A percentile compares a stretch with the other conserved stretches of the same genome.
Conservation (phyloP, 2,329 filamentous ascomycete genomes). For the Trichophyton mentagrophytes region DNA sequence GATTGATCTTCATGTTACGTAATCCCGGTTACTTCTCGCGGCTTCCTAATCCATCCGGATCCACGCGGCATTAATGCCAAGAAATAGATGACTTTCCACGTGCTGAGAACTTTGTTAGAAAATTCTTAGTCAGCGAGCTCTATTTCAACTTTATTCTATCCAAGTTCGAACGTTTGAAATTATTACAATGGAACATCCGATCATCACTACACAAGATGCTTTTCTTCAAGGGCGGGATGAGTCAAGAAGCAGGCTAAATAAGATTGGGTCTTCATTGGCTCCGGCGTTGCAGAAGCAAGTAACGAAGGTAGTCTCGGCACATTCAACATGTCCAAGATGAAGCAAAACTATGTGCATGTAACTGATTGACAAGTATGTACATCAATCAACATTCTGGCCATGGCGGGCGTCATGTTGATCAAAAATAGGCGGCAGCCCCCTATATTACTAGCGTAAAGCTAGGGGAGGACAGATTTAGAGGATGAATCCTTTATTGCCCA, state of each 20-base stretch:
- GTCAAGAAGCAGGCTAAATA: neutral
- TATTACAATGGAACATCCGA: no score
- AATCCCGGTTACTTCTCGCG: neutral
- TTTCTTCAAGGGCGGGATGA: no score
- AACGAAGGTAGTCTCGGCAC: neutral
- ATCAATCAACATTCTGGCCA: neutral
- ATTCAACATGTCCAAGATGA: neutral
- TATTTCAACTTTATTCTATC: neutral
- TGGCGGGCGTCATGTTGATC: neutral
- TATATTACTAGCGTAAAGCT: neutral
- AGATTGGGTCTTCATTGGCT: neutral
- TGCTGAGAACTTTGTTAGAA: neutral
- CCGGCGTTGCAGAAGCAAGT: neutral
- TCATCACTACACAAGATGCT: no score
- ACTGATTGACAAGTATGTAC: neutral
- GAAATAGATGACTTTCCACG: neutral
- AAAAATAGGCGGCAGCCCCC: neutral
- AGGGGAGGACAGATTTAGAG: neutral
- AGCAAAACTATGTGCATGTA: neutral
- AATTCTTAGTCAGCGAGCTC: neutral
- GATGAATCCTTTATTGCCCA: neutral
- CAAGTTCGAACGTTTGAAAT: no score
- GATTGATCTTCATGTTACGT: neutral
- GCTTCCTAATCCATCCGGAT: neutral
- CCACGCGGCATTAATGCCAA: neutral